A percentile compares a stretch with the other conserved stretches of the same genome.
These are phyloP conservation scores for Hypoxylon sp. DNA, from an alignment of 2,329 filamentous ascomycete species.

Conservation along the genomic window DNA sequence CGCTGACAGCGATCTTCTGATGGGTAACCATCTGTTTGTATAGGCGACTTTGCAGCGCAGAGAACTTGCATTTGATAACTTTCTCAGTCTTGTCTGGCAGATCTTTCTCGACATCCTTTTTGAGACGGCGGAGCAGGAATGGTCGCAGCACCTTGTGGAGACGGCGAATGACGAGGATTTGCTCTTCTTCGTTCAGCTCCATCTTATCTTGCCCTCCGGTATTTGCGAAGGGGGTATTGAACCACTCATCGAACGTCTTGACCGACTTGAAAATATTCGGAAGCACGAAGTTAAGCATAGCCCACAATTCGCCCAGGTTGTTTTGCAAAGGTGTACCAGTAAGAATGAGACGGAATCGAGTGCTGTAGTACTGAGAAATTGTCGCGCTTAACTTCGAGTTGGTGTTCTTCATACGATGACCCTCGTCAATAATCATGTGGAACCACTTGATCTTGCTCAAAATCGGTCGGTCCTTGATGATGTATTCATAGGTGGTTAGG, in stretches of 20 bases:
- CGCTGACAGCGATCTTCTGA: conserved; percentile 93
- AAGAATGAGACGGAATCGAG: conserved; percentile 94
- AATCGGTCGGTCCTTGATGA: conserved; percentile 97
- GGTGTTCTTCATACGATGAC: conserved; percentile 99
- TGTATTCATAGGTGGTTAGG: conserved; percentile 98
- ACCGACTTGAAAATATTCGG: conserved; percentile 99
- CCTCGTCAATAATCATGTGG: conserved; percentile 99
- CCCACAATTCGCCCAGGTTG: conserved; percentile 96
- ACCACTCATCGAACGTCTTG: conserved; percentile 99
- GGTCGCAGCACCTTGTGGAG: conserved; percentile 97
- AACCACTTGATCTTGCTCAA: conserved; percentile 99
- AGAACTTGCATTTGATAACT: conserved; percentile 99
- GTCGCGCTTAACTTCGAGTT: conserved; percentile 96
- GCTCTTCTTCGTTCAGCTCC: conserved; percentile 99
- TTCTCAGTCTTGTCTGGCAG: conserved; percentile 98
- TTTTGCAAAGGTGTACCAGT: conserved; percentile 98
- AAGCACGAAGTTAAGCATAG: conserved; percentile 97
- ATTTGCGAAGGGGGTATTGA: conserved; percentile 99
- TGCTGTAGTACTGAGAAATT: conserved; percentile 94
- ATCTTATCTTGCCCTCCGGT: conserved; percentile 98
- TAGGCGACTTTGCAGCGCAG: conserved; percentile 89
- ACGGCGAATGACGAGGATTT: conserved; percentile 96
- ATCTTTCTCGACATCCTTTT: conserved; percentile 99
- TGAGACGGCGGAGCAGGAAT: conserved; percentile 97
- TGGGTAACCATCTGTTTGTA: conserved; percentile 98